Conservation (phyloP, 192 early-diverging fungal species). For the Coemansia sp. region DNA sequence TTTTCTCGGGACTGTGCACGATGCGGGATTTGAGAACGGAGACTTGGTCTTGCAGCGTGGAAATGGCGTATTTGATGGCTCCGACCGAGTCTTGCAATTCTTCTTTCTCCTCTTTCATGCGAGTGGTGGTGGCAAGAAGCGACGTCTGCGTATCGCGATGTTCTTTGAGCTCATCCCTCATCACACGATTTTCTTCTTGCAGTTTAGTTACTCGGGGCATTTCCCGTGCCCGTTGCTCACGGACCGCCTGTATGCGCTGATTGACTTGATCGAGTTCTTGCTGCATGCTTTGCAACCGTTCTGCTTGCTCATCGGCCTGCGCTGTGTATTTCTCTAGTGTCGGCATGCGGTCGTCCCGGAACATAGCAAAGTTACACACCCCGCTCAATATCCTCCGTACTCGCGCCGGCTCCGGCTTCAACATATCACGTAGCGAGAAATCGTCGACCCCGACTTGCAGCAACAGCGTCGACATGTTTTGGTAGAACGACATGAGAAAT, state of each 20-base stretch:
- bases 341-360: slow-evolving; percentile 74
- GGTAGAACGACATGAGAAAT: slow-evolving; percentile 63
- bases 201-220: slow-evolving; percentile 53
- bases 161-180: slow-evolving; percentile 60
- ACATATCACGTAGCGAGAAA: slow-evolving; percentile 75
- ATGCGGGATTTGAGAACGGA: slow-evolving; percentile 59
- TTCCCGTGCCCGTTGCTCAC: slow-evolving; percentile 56
- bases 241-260: slow-evolving; percentile 57
- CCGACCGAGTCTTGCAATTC: slow-evolving; percentile 59
- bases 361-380: slow-evolving; percentile 89
- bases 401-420: slow-evolving; percentile 71
- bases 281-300: slow-evolving; percentile 44
- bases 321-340: slow-evolving; percentile 63
- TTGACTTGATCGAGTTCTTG: slow-evolving; percentile 58
- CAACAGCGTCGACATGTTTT: slow-evolving; percentile 67
- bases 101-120: slow-evolving; percentile 55
- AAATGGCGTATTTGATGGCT: slow-evolving; percentile 48
- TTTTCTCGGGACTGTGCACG: slow-evolving; percentile 74
- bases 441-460: slow-evolving; percentile 69
- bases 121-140: slow-evolving; percentile 43
- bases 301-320: slow-evolving; percentile 56
- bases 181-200: slow-evolving; percentile 52
- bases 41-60: slow-evolving; percentile 54
- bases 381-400: slow-evolving; percentile 74
- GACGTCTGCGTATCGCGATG: slow-evolving; percentile 47